Evolutionary conservation across 805 yeast species (phyloP), one percentile per base, ranked within the genome.

Genomic region (Metschnikowia shivogae): DNA sequence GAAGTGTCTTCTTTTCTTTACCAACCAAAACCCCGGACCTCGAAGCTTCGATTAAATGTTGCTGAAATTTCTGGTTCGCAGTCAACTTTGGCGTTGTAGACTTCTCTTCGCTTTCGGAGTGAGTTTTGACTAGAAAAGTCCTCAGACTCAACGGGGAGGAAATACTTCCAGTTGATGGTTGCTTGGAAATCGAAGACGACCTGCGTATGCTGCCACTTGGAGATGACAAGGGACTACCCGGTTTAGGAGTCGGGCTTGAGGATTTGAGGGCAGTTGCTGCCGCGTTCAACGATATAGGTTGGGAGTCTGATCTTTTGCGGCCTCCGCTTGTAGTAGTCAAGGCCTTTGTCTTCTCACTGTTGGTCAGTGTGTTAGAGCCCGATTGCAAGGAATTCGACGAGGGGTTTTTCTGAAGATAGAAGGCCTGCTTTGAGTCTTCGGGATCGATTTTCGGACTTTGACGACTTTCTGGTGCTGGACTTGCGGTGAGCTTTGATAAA

Each of bases 1-100:
- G 60, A n/a, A 70, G 52, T 1, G 50, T 45, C 41, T 67, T 72
- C 50, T 61, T 64, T 43, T 66, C 66, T 44, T 69, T 73, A 1
- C 73, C 63, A 55, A 65, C 55, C 17, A 72, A 54, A 0, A 67
- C 37, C 0, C 76, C 76, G 1, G 65, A 44, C 48, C 57, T 65
- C 1, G 74, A 61, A 1, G 72, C 74, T 37, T 68, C 61, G 35
- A 65, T 53, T 24, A 72, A 48, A 49, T 70, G 74, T 36, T 59
- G 64, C 43, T 69, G 74, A 13, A 70, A 60, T 36, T 72, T 57
- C 44, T 70, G 73, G 35, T 61, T 62, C 1, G 75, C 74, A 7
- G 66, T 65, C 24, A 68, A 46, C 43, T 54, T 61, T 13, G 42
- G 36, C 6, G 24, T 29, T 28, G 22, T 30, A 11, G 40, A 10